Evolutionary conservation across 352 stramenopile species (phyloP).

Genomic region (Globisporangium solare): DNA sequence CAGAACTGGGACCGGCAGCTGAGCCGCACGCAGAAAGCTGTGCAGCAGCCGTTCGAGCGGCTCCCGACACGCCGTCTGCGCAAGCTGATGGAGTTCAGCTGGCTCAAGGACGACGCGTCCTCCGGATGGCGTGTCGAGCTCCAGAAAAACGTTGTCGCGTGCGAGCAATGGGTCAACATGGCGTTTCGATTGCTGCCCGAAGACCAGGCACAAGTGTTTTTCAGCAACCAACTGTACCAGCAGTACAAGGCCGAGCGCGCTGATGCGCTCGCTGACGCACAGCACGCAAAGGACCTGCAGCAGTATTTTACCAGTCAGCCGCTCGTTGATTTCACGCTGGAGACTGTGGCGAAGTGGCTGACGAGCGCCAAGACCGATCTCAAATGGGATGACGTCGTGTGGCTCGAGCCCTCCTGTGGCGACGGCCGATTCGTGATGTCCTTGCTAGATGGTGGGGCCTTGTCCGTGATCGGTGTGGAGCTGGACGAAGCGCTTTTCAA

Average conservation of each 20-base stretch:
- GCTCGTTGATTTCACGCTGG: conserved; percentile 38
- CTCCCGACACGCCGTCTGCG: conserved; percentile 54
- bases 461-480: conserved; percentile 49
- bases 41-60: conserved; percentile 17
- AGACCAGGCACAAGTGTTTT: conserved; percentile 31
- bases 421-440: conserved; percentile 49
- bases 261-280: conserved; percentile 17
- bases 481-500: conserved; percentile 33
- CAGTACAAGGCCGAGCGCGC: conserved; percentile 21
- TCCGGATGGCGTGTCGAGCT: conserved; percentile 54
- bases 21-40: conserved; percentile 4
- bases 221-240: conserved; percentile 47
- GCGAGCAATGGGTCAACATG: conserved; percentile 51
- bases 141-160: conserved; percentile 51
- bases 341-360: conserved; percentile 19
- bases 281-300: conserved; percentile 53
- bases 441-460: conserved; percentile 34
- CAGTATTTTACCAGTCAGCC: conserved; percentile 65
- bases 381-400: conserved; percentile 22
- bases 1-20: conserved; percentile 39
- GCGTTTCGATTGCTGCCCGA: conserved; percentile 26
- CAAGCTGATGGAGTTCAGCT: conserved; percentile 47
- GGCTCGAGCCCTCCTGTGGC: conserved; percentile 73
- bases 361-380: too few relatives aligned
- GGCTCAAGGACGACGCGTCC: conserved; percentile 33